Evolutionary conservation across 2,329 filamentous ascomycete species (phyloP).

Genomic region (Colletotrichum higginsianum): DNA sequence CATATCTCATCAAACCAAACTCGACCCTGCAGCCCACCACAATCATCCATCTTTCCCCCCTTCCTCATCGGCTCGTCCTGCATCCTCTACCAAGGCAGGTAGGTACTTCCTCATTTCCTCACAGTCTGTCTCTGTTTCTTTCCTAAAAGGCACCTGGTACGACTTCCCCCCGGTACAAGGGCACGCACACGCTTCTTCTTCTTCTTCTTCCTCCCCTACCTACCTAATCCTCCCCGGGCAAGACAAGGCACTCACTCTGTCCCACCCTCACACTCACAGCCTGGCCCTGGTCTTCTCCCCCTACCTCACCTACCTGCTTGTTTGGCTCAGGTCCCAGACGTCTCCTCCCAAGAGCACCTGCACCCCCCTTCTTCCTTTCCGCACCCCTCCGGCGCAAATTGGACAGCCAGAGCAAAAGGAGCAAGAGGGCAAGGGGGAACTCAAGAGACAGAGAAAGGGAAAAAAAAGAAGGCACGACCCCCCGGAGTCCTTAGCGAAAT

Average conservation of each 20-base stretch:
- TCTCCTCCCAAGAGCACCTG: conserved; percentile 22
- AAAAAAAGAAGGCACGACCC: conserved; percentile 45
- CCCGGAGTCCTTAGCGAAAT: conserved; percentile 57
- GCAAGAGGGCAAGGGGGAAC: conserved; percentile 9
- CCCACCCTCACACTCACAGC: conserved; percentile 2
- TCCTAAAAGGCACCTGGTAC: background rate
- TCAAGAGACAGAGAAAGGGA: background rate
- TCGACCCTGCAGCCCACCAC: conserved; percentile 32
- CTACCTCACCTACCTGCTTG: conserved; percentile 23
- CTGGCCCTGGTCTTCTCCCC: conserved; percentile 25
- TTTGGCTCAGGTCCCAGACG: conserved; percentile 30
- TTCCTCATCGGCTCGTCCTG: background rate
- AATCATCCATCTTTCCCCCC: conserved; percentile 6
- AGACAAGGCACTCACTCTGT: conserved; percentile 10
- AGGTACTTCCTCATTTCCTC: background rate
- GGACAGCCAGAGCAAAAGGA: conserved; percentile 20
- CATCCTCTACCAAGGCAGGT: background rate
- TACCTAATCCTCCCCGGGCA: background rate
- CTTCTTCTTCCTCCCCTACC: background rate
- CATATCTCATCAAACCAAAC: conserved; percentile 37
- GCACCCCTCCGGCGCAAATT: conserved; percentile 38
- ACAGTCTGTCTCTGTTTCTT: background rate
- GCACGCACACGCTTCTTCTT: background rate
- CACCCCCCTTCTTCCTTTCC: conserved; percentile 8
- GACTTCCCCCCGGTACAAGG: background rate